Base-by-base conservation (phyloP, 345 rosid species). In the Physaria fendleri region DNA sequence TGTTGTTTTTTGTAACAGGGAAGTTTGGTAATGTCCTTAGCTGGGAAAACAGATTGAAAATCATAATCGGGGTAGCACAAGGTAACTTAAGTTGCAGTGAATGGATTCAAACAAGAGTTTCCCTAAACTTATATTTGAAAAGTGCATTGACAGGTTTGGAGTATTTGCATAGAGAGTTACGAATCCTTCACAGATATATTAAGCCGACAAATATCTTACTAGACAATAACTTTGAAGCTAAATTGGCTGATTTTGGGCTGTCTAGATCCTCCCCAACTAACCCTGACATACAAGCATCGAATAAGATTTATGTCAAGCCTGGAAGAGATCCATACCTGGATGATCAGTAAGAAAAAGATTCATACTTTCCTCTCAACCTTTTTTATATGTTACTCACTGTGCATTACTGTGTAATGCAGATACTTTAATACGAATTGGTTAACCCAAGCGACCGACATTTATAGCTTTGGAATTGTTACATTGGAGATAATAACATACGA, bases 11-110 rank as follows among this genome's bases (percentile, higher is more conserved):
- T 50, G 48, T 25, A 61, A 49, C 53, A 80, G 80, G 45, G 17
- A 55, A 14, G 13, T 65, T 38, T 33, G 44, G 37, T 18, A 41
- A 51, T 16, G 32, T 28, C n/a, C 50, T 71, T 38, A 72, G 66
- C 59, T 78, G 83, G 83, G 65, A 71, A 64, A 40, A 20, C 16
- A 78, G 83, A 22, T 58, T 78, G 5, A 60, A 37, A 58, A 74
- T 81, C 56, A 63, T 65, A 5, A 21, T 51, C 0, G 82, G 71
- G 11, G 73, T 79, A 33, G 85, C 81, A 7, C 64, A 71, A 21
- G 85, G 85, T 80, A 51, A 29, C 51, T 50, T 63, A 8, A 29
- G 21, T 24, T 50, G n/a, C 41, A 29, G n/a, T 8, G 18, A n/a
- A n/a, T n/a, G n/a, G n/a, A 2, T 4, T 64, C 15, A 42, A 10